These are phyloP conservation scores for Colletotrichum eleusines DNA, from an alignment of 2,329 filamentous ascomycete genomes.

Conservation along the genomic window DNA sequence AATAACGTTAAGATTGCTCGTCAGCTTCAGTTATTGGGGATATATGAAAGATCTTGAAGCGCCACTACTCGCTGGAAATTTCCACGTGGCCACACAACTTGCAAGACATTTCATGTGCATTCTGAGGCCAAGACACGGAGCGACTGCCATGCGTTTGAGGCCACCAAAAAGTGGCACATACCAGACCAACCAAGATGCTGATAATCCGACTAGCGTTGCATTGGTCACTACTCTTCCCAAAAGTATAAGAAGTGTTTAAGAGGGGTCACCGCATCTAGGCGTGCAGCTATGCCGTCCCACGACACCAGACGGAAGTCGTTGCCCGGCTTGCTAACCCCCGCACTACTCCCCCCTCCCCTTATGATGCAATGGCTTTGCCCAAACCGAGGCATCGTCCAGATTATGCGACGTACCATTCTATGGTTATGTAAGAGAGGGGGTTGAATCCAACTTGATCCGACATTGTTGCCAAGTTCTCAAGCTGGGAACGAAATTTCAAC, in stretches of 20 bases:
- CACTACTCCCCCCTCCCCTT: slow-evolving; percentile 34
- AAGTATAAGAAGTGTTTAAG: background rate
- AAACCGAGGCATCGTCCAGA: background rate
- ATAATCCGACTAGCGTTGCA: background rate
- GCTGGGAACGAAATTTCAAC: too few species aligned
- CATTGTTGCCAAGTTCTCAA: background rate
- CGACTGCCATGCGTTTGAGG: background rate
- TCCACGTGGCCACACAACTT: background rate
- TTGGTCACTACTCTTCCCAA: background rate
- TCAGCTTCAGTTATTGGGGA: too few species aligned
- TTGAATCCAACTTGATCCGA: background rate
- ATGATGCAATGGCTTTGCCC: slow-evolving; percentile 30
- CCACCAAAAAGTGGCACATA: background rate
- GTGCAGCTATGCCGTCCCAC: background rate
- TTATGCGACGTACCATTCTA: background rate
- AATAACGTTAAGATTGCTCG: too few species aligned
- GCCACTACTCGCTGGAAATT: too few species aligned
- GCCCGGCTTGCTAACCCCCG: slow-evolving; percentile 30
- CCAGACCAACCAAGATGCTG: too few species aligned
- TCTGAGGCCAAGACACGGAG: background rate
- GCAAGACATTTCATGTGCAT: background rate
- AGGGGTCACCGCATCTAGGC: background rate
- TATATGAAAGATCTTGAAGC: too few species aligned
- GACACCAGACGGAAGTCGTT: slow-evolving; percentile 33
- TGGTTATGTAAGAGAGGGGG: slow-evolving; percentile 1